These are phyloP conservation scores for Aspergillus flavus DNA, from an alignment of 2,329 filamentous ascomycete species.

Conservation along the genomic window DNA sequence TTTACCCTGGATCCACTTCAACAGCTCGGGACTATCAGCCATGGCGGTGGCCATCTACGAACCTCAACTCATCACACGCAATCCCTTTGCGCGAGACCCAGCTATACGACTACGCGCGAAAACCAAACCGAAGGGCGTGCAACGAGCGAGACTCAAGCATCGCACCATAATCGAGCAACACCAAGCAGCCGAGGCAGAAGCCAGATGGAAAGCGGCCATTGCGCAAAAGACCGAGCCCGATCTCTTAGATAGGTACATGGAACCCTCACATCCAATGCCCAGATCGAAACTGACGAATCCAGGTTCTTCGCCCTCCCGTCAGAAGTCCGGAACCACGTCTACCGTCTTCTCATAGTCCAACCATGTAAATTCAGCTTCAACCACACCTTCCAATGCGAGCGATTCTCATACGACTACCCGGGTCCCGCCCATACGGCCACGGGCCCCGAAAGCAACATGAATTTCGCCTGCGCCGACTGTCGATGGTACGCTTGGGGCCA, in stretches of 20 bases:
- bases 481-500: not conserved
- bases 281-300: not conserved
- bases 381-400: not conserved
- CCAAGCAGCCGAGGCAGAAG: not conserved
- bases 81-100: not conserved
- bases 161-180: not conserved
- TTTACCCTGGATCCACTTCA: not conserved
- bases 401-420: not conserved
- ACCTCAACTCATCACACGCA: not conserved
- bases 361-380: slow-evolving; percentile 17
- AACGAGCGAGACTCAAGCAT: not conserved
- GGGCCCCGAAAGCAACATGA: not conserved
- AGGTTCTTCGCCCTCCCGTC: slow-evolving; percentile 18
- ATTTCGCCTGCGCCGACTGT: not conserved
- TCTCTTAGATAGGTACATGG: not conserved
- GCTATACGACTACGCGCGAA: not conserved
- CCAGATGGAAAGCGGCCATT: not conserved
- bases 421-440: not conserved
- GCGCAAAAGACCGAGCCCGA: not conserved
- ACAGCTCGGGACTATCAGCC: not conserved
- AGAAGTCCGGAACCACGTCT: slow-evolving; percentile 15
- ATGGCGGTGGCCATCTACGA: not conserved
- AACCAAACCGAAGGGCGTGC: not conserved
- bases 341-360: slow-evolving; percentile 15
- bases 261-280: too few species aligned